Evolutionary conservation across 208 protist species (phyloP).

Genomic region (Acanthamoeba castellanii): DNA sequence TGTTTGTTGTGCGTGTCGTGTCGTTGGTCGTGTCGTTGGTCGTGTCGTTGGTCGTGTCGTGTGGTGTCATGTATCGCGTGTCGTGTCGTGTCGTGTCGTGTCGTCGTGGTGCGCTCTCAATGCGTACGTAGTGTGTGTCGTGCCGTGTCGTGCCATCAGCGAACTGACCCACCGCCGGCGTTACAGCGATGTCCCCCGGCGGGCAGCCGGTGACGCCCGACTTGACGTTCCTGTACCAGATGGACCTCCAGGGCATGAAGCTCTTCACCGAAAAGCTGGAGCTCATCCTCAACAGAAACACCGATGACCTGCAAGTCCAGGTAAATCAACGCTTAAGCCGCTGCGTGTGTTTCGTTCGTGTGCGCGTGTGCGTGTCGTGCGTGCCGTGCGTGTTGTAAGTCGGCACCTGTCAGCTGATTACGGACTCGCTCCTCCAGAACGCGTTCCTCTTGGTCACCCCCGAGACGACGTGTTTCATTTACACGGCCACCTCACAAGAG

Average conservation of each 20-base stretch:
- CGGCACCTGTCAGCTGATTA: background rate
- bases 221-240: conserved; percentile 39
- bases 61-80: no score
- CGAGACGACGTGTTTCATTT: conserved; percentile 35
- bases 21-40: no score
- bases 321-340: background rate
- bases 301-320: background rate
- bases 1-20: background rate
- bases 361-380: background rate
- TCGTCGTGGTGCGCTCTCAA: no score
- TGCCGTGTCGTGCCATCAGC: no score
- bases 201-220: background rate
- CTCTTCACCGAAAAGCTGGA: conserved; percentile 53
- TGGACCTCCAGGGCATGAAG: conserved; percentile 33
- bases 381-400: background rate
- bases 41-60: no score
- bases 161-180: background rate
- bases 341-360: background rate
- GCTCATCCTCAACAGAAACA: conserved; percentile 48
- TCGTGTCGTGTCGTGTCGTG: no score
- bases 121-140: background rate
- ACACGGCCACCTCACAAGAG: conserved; percentile 6
- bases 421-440: background rate
- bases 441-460: conserved; percentile 34
- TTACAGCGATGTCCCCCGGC: background rate